Base-by-base conservation (phyloP, 148 eudicot species). In the Arctostaphylos glauca region DNA sequence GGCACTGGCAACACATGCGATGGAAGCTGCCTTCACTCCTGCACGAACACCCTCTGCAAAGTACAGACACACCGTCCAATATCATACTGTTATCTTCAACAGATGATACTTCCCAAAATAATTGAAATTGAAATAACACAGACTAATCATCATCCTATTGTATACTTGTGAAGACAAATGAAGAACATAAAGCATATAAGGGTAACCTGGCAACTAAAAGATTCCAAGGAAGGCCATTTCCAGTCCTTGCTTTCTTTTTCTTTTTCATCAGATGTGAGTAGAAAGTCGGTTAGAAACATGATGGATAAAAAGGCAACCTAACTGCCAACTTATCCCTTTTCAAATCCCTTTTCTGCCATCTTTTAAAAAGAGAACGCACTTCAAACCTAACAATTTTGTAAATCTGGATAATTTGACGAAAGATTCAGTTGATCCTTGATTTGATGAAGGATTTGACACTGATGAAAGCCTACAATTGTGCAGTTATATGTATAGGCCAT, bases 41-140 rank as follows among this genome's bases (percentile, higher is more conserved):
- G 92, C 98, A 85, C 85, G 90, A 54, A 89, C 93, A 12, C 96
- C 98, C 86, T 92, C 98, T 95, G 83, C 85, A 50, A 84, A 75
- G 31, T 43, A 50, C 59, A 44, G 75, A 58, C 72, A 44, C 54
- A 86, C 60, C 73, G 75, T 50, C 21, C 8, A 48, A 80, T 47
- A 19, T 6, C n/a, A 80, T 21, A 64, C 41, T 14, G 15, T 64
- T 16, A 47, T 46, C 72, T 46, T 38, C n/a, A 59, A 59, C 16
- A 38, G 9, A 60, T 60, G 23, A n/a, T 60, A 12, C 67, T 60
- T n/a, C 67, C 67, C 25, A 3, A 60, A 60, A 60, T n/a, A 21
- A 60, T n/a, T n/a, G 12, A 25, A 60, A 60, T n/a, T n/a, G 18
- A 56, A 16, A 56, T 19, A 4, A 56, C 14, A 56, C 16, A 1